phyloP scores from a whole-genome alignment of 768 basidiomycete species.

The Rhizopogon sp. region DNA sequence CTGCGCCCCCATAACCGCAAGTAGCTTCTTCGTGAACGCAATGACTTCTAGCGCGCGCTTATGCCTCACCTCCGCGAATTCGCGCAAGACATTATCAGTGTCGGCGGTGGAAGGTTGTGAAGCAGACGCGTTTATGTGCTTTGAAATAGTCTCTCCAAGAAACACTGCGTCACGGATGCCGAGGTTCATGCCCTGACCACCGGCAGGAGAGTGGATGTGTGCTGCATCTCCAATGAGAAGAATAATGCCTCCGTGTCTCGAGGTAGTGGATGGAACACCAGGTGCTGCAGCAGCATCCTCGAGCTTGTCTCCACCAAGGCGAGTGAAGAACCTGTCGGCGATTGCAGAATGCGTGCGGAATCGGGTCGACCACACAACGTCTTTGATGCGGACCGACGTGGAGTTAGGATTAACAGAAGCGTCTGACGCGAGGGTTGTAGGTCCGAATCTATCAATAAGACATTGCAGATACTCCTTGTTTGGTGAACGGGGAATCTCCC shows the following conservation, averaged over 20 bases:
- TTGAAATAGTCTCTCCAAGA: constrained; percentile 32
- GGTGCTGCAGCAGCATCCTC: neutral
- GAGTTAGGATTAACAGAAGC: constrained; percentile 27
- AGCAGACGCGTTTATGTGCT: constrained; percentile 18
- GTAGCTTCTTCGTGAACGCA: constrained; percentile 30
- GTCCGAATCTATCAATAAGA: constrained; percentile 37
- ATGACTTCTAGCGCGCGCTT: constrained; percentile 34
- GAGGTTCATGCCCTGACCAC: constrained; percentile 47
- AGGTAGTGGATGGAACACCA: neutral
- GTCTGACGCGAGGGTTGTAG: constrained; percentile 27
- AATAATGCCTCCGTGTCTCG: constrained; percentile 12
- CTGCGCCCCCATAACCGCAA: constrained; percentile 7
- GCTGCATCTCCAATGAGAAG: constrained; percentile 43
- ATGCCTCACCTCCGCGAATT: constrained; percentile 29
- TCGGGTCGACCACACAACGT: constrained; percentile 41
- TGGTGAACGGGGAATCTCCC: constrained; percentile 32
- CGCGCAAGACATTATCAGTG: constrained; percentile 24
- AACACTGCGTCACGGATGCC: constrained; percentile 46
- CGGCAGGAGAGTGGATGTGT: constrained; percentile 46
- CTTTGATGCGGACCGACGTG: constrained; percentile 27
- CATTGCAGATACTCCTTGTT: constrained; percentile 38
- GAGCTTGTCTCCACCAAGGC: constrained; percentile 12
- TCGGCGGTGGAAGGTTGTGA: constrained; percentile 3
- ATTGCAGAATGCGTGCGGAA: constrained; percentile 42
- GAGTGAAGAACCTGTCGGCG: constrained; percentile 34